These are phyloP conservation scores for Populus tomentosa DNA, from an alignment of 441 rosid genomes.

Conservation along the genomic window DNA sequence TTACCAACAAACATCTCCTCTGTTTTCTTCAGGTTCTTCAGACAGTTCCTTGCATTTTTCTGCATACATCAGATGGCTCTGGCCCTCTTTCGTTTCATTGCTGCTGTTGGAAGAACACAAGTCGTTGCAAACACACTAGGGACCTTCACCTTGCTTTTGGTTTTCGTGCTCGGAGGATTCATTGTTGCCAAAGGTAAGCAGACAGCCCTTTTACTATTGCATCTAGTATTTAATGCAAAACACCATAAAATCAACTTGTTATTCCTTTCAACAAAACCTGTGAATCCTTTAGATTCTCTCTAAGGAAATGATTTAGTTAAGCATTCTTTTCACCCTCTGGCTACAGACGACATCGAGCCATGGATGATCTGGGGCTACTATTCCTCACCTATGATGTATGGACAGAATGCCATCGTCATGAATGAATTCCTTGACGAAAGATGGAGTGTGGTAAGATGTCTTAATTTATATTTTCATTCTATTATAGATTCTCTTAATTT, in stretches of 20 bases:
- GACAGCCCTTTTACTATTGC: background rate
- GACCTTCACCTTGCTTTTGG: slow-evolving; percentile 55
- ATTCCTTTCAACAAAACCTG: background rate
- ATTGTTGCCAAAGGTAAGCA: slow-evolving; percentile 64
- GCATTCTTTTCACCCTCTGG: background rate
- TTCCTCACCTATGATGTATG: slow-evolving; percentile 90
- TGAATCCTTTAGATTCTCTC: background rate
- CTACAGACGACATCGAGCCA: slow-evolving; percentile 61
- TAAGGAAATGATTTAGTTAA: background rate
- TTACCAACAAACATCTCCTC: slow-evolving; percentile 8
- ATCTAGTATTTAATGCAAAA: background rate
- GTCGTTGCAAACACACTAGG: slow-evolving; percentile 69
- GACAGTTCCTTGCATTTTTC: slow-evolving; percentile 66
- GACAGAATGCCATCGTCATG: slow-evolving; percentile 83
- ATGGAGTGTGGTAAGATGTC: slow-evolving; percentile 64
- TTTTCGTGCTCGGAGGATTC: slow-evolving; percentile 88
- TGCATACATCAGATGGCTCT: slow-evolving; percentile 85
- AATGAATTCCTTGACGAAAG: slow-evolving; percentile 83
- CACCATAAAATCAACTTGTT: background rate
- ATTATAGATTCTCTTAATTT: background rate
- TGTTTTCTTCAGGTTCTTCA: slow-evolving; percentile 56
- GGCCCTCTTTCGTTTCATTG: slow-evolving; percentile 82
- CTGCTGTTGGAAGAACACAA: slow-evolving; percentile 75
- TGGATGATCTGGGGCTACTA: slow-evolving; percentile 92
- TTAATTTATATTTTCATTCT: background rate